Evolutionary conservation across 148 eudicot species (phyloP), one percentile per base, ranked within the genome.

Genomic region (Fagopyrum esculentum): DNA sequence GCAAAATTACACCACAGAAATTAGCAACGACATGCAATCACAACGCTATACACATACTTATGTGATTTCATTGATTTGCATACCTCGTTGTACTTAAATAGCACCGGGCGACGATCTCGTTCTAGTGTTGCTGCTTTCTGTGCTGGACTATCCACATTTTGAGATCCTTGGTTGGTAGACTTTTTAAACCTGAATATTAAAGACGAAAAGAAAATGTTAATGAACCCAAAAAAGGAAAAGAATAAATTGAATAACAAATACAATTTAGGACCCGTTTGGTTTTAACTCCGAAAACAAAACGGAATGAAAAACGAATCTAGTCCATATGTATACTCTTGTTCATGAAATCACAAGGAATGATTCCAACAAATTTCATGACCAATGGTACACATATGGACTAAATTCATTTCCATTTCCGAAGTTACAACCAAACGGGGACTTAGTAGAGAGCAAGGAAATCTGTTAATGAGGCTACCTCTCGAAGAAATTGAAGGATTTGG

Each of bases 81-180:
- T 86, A 96, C 99, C 99, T 96, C 98, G n/a, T 96, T 96, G 70
- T 82, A 96, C 82, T 96, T 96, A 69, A 96, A 96, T 47, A 96
- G 75, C 17, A 96, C 84, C 66, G 91, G 96, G 75, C 87, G 92
- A 51, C 81, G 86, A 83, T 90, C 93, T 83, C 91, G 88, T 82
- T 84, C 89, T 52, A 45, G 46, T 43, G 86, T 84, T 49, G 80
- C 87, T 57, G 84, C 76, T 78, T 73, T 85, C 71, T 78, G 80
- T 73, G 68, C 74, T 29, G 77, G 83, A 77, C 68, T 77, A 61
- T 80, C 82, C 11, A 74, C 82, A 78, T 57, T 55, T 79, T 78
- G 84, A 76, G 83, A 76, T 70, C 84, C 83, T 17, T 85, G 82
- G 74, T 75, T 73, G 74, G 85, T 71, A 50, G 71, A 74, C 81